These are phyloP conservation scores for Talaromyces stipitatus DNA, from an alignment of 495 filamentous ascomycete genomes.

Conservation along the genomic window DNA sequence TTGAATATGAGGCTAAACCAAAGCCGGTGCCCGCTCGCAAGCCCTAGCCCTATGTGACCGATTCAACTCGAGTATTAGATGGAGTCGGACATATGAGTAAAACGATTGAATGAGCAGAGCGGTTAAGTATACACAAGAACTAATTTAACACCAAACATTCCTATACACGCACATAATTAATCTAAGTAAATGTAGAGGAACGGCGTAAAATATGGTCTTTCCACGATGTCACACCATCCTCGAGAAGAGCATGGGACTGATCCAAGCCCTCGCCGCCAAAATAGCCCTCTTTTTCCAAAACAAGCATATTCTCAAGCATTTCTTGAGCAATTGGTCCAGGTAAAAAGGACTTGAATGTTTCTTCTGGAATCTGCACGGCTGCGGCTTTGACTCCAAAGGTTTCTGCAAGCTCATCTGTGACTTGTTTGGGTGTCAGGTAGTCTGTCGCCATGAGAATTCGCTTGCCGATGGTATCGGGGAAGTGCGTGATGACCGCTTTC, in stretches of 20 bases:
- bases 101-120: too few relatives aligned
- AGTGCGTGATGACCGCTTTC: slow-evolving; percentile 31
- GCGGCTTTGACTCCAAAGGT: slow-evolving; percentile 38
- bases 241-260: background rate
- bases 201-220: background rate
- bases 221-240: slow-evolving; percentile 2
- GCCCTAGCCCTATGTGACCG: background rate
- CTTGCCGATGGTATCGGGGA: slow-evolving; percentile 11
- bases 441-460: slow-evolving; percentile 34
- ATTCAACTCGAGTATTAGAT: background rate
- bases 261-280: slow-evolving; percentile 28
- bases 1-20: background rate
- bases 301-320: slow-evolving; percentile 45
- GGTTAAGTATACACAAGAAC: background rate
- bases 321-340: slow-evolving; percentile 38
- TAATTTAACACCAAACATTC: background rate
- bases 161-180: background rate
- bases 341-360: slow-evolving; percentile 36
- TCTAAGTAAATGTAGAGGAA: background rate
- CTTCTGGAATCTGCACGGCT: slow-evolving; percentile 33
- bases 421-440: slow-evolving; percentile 39
- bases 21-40: background rate
- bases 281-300: slow-evolving; percentile 44
- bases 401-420: slow-evolving; percentile 42
- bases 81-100: too few relatives aligned